These are phyloP conservation scores for Cinnamomum micranthum DNA, from an alignment of 164 flowering plant species.

Conservation along the genomic window DNA sequence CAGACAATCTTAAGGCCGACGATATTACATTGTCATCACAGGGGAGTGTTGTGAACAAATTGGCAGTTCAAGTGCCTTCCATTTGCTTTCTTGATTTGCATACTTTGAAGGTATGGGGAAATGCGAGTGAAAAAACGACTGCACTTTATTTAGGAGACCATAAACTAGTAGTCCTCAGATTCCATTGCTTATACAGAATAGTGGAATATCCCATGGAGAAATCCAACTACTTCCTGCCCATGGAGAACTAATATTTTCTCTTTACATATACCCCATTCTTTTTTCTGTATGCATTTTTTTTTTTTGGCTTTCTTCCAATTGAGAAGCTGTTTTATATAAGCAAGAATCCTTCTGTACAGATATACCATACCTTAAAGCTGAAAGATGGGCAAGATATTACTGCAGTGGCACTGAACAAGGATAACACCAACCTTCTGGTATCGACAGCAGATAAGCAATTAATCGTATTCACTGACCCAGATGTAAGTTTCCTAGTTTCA, in stretches of 20 bases:
- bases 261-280: too few species aligned
- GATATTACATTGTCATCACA: conserved; percentile 21
- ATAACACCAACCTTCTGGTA: conserved; percentile 86
- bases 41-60: conserved; percentile 22
- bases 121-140: background rate
- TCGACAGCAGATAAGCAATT: conserved; percentile 84
- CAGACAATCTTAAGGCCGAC: conserved; percentile 6
- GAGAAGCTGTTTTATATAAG: background rate
- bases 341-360: conserved; percentile 35
- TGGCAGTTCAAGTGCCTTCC: conserved; percentile 59
- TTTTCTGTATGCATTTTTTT: background rate
- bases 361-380: conserved; percentile 66
- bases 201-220: background rate
- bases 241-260: too few species aligned
- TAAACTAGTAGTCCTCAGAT: background rate
- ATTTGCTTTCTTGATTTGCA: conserved; percentile 78
- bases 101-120: conserved; percentile 55
- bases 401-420: conserved; percentile 73
- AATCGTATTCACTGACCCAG: conserved; percentile 90
- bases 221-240: background rate
- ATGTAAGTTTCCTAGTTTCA: conserved; percentile 49
- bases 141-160: background rate
- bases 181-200: background rate
- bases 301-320: background rate
- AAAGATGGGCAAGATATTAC: conserved; percentile 81